These are phyloP conservation scores for Boletus subparvulus DNA, from an alignment of 768 basidiomycete genomes.

Conservation along the genomic window DNA sequence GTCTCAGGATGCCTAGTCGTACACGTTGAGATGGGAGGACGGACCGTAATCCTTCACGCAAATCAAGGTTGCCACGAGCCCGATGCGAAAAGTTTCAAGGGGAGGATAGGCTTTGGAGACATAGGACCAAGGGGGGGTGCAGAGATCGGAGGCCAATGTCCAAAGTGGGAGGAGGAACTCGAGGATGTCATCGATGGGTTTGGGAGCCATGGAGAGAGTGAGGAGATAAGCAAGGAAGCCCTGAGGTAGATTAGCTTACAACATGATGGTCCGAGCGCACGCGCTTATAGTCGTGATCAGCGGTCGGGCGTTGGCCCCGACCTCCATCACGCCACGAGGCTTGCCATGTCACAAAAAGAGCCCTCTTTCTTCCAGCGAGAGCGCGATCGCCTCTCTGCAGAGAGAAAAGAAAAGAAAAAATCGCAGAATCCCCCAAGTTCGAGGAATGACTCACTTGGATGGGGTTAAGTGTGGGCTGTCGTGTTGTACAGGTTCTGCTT, in stretches of 20 bases:
- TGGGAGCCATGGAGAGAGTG: no score
- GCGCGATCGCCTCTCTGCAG: slow-evolving; percentile 67
- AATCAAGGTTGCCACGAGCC: slow-evolving; percentile 8
- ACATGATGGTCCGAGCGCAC: no score
- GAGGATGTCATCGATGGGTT: slow-evolving; percentile 8
- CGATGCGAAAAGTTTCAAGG: slow-evolving; percentile 23
- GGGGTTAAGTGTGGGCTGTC: no score
- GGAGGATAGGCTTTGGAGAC: slow-evolving; percentile 16
- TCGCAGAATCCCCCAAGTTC: slow-evolving; percentile 58
- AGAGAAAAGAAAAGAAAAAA: background rate
- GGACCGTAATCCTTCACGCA: slow-evolving; percentile 13
- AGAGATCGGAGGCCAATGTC: slow-evolving; percentile 1
- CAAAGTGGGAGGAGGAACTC: slow-evolving; percentile 11
- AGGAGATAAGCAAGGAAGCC: no score
- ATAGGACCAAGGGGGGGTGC: slow-evolving; percentile 6
- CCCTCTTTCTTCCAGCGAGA: slow-evolving; percentile 75
- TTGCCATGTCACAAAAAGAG: slow-evolving; percentile 37
- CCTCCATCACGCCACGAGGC: no score
- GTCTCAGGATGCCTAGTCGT: no score
- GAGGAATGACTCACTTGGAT: slow-evolving; percentile 73
- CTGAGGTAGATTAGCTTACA: no score
- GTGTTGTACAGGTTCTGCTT: no score
- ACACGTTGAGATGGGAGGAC: background rate
- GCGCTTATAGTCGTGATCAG: no score
- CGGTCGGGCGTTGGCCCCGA: no score